phyloP scores from a whole-genome alignment of 2,329 filamentous ascomycete genomes.

The Ramularia collo-cygni region DNA sequence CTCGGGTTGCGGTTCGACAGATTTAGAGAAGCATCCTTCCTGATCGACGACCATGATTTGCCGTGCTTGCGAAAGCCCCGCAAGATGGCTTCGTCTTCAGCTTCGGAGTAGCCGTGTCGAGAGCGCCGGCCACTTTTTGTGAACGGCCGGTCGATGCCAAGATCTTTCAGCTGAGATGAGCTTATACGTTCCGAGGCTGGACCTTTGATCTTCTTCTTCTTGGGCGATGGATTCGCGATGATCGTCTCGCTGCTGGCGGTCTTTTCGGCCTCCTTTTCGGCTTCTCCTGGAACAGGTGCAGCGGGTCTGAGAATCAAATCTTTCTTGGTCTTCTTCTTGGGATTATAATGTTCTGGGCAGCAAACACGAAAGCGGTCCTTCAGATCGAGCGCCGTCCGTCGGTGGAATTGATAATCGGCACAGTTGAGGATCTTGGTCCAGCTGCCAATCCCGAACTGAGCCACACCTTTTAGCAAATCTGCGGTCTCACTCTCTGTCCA shows the following conservation, averaged over 20 bases:
- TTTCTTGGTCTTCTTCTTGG: neutral
- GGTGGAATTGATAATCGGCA: conserved; percentile 50
- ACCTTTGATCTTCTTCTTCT: conserved; percentile 14
- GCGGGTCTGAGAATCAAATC: too few relatives aligned
- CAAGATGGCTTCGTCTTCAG: conserved; percentile 53
- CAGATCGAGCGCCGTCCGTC: conserved; percentile 54
- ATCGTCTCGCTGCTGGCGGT: neutral
- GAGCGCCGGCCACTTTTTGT: conserved; percentile 45
- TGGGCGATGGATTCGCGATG: conserved; percentile 1
- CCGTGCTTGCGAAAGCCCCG: conserved; percentile 54
- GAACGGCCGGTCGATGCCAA: conserved; percentile 47
- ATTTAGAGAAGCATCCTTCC: conserved; percentile 47
- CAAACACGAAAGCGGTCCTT: conserved; percentile 49
- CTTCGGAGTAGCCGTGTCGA: conserved; percentile 49
- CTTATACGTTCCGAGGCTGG: conserved; percentile 22
- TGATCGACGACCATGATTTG: conserved; percentile 54
- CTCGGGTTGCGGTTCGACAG: conserved; percentile 48
- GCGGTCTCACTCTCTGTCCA: conserved; percentile 59
- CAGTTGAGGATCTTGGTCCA: conserved; percentile 58
- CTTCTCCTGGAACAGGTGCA: too few relatives aligned
- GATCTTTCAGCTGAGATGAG: conserved; percentile 30
- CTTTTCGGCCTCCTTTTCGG: neutral
- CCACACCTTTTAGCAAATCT: conserved; percentile 51
- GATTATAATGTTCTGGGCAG: conserved; percentile 23
- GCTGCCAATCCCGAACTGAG: conserved; percentile 55